Percentiles rank a stretch among this genome's conserved stretches.
These are phyloP conservation scores for Fusarium globosum DNA, from an alignment of 2,329 filamentous ascomycete species.

Conservation along the genomic window DNA sequence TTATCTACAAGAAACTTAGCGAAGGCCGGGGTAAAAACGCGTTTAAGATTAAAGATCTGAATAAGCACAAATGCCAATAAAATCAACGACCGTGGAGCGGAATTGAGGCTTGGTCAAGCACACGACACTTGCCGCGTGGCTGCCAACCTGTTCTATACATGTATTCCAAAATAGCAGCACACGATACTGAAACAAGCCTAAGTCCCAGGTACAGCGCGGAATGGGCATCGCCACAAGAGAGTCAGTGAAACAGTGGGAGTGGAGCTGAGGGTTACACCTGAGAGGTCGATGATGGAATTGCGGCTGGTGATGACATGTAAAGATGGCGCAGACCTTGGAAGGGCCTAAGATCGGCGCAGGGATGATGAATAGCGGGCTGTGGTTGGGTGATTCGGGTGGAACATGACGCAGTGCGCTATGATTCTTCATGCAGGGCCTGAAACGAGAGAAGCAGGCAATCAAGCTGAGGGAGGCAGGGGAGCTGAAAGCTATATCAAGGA, in stretches of 20 bases:
- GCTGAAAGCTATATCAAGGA: constrained; percentile 25
- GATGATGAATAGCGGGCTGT: not conserved
- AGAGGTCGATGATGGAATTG: not conserved
- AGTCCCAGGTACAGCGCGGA: constrained; percentile 5
- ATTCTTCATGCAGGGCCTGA: constrained; percentile 11
- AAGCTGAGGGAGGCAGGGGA: constrained; percentile 9
- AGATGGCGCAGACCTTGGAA: constrained; percentile 31
- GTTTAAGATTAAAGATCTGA: constrained; percentile 7
- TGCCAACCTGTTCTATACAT: not conserved
- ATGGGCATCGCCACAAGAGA: constrained; percentile 20
- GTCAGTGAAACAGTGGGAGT: constrained; percentile 6
- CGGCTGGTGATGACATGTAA: constrained; percentile 31
- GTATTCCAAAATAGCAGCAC: constrained; percentile 25
- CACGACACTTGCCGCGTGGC: constrained; percentile 9
- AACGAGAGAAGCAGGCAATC: constrained; percentile 14
- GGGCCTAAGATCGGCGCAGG: constrained; percentile 16
- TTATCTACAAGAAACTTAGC: not conserved
- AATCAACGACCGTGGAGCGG: not conserved
- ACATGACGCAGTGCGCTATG: constrained; percentile 24
- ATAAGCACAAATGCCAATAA: not conserved
- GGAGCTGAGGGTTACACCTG: not conserved
- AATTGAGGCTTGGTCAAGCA: constrained; percentile 1
- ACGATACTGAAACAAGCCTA: not conserved
- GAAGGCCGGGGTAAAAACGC: constrained; percentile 4
- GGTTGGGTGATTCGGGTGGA: not conserved